Base-by-base conservation (phyloP, 2,329 filamentous ascomycete species). In the Hypomyces rosellus region DNA sequence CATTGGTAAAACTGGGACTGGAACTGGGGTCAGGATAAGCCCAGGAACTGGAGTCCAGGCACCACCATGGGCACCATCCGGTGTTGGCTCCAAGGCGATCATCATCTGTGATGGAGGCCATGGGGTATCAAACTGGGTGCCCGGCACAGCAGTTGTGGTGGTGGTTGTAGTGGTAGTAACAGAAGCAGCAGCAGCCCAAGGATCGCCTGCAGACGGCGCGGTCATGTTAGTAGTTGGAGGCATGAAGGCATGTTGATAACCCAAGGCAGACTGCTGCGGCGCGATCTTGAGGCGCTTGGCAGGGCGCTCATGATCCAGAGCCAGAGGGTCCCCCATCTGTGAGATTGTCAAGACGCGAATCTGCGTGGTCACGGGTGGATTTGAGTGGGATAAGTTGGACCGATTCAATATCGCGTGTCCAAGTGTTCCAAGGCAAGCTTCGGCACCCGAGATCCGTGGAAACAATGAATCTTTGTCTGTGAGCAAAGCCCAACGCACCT, bases 201-300 rank as follows among this genome's bases (percentile, higher is more conserved):
- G 25, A 30, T 30, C 33, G 18, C 30, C 34, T 3, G 20, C 40
- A 41, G 50, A 40, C 38, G 22, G 25, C 20, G 20, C 44, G 22
- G 16, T 39, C 34, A 34, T 39, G 43, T 30, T n/a, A 7, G 37
- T 38, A n/a, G 37, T 43, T 15, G 41, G 36, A 25, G 16, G 38
- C 15, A 47, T 33, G 30, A 37, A 20, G 37, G 20, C 30, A 37
- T 47, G 44, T 36, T 43, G 49, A 22, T 22, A 38, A 44, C 15
- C 36, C 34, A 22, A 39, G 41, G 44, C 16, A 46, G 46, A 30
- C 33, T 40, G 43, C 33, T 43, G 52, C 34, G 48, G 34, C 22
- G 48, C 48, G 46, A 57, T 30, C 55, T 55, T 60, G 55, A 56
- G 43, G 49, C 59, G 59, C 57, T 61, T 61, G 22, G 56, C 54